Base-by-base conservation (phyloP, 2,329 filamentous ascomycete species). In the Colletotrichum brevisporum region DNA sequence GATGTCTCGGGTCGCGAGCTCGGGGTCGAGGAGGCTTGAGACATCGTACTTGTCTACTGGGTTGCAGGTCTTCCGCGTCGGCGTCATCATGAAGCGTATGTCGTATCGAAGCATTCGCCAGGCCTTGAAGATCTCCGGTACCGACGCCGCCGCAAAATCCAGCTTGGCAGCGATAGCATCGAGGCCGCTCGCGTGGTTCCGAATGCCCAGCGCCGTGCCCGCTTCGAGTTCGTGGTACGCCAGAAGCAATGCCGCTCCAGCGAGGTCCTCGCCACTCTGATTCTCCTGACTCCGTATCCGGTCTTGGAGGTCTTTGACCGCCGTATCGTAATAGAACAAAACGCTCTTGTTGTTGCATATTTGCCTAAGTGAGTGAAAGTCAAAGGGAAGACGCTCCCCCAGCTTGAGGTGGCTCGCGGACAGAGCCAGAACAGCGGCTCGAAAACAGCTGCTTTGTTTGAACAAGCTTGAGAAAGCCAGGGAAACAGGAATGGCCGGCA, bases 61-160 rank as follows among this genome's bases (percentile, higher is more conserved):
- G 16, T 63, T 64, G 36, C 26, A 52, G 1, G 39, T 56, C 21
- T 10, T 26, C 12, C n/a, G 53, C 13, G 52, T 68, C 15, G 53
- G 65, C 18, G 27, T 26, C 50, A 47, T 60, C 26, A 54, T 53
- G 15, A 66, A 58, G 0, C 65, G 60, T 0, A 64, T 21, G 21
- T 68, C 65, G 47, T 68, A 64, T 5, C 65, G 59, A 13, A 68
- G 60, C 47, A 68, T 63, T 2, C 65, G 45, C 65, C 65, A 68
- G 13, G 65, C 65, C 18, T 68, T 68, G n/a, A 68, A 68, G 18
- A 68, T 60, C 15, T 63, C 61, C 2, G 60, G 65, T n/a, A 57
- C 48, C 1, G 60, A 47, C 0, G 53, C 52, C 0, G 53, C 45
- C 9, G 65, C 36, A 6, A 68, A 68, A 27, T 64, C 65, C n/a